Base-by-base conservation (phyloP, 2,329 filamentous ascomycete species). In the Metarhizium guizhouense region DNA sequence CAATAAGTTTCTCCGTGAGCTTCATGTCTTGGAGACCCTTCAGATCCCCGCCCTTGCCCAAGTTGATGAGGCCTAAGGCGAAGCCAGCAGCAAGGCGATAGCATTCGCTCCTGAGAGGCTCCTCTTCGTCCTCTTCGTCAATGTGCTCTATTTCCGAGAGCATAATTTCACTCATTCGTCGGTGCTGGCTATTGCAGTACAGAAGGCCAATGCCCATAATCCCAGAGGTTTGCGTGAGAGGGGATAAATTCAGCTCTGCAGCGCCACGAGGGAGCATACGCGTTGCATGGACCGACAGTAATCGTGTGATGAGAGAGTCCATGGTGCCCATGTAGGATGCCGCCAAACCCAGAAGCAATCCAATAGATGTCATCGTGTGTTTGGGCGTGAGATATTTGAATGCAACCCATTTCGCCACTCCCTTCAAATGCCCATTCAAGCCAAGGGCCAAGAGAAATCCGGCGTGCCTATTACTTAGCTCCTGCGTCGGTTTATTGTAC, bases 371-470 rank as follows among this genome's bases (percentile, higher is more conserved):
- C 94, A 99, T 99, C 30, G 92, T 95, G 70, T 99, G 95, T 66
- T 99, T 99, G 1, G 94, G 93, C 0, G 94, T 99, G n/a, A 99
- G 76, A 63, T 99, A 99, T 67, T 96, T 97, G 80, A 97, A 99
- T 8, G 92, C 93, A 47, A 99, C 87, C 93, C 94, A 99, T 74
- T 97, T 97, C 3, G 94, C 94, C 32, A 99, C 82, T 7, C 85
- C 87, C 63, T 90, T 94, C n/a, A 99, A 76, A 72, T 99, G 95
- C 0, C 94, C 95, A 63, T 96, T 96, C 29, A 99, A 76, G 3
- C 94, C 94, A 4, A 99, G 78, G 4, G 91, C 94, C 0, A 99
- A 78, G 47, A 99, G 74, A 60, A 99, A 94, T 0, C 94, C 94
- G 34, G 94, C 95, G 69, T 99, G 94, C n/a, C 94, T 83, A 67